phyloP scores from a whole-genome alignment of 768 basidiomycete genomes.

The Strobilomyces confusus region DNA sequence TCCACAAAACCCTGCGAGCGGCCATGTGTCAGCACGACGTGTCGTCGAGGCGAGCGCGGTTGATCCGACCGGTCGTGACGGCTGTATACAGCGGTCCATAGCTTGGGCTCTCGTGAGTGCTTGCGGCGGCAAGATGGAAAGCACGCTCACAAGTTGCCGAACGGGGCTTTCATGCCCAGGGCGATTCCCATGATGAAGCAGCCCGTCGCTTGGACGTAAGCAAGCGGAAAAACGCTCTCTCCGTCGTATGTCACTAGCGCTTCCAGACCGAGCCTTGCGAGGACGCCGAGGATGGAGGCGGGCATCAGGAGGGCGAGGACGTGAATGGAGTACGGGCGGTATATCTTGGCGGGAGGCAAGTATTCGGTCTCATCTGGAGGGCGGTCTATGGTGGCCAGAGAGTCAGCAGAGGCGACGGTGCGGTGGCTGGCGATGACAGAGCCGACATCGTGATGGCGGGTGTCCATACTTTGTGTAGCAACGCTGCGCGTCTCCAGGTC shows the following conservation, averaged over 20 bases:
- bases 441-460: conserved; percentile 29
- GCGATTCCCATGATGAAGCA: conserved; percentile 90
- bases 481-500: conserved; percentile 1
- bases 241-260: conserved; percentile 75
- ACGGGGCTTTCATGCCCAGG: conserved; percentile 63
- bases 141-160: conserved; percentile 67
- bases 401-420: conserved; percentile 31
- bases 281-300: conserved; percentile 78
- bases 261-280: conserved; percentile 74
- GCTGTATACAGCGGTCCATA: conserved; percentile 88
- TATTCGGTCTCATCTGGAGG: conserved; percentile 35
- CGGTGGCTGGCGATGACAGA: conserved; percentile 33
- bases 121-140: conserved; percentile 5
- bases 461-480: too few relatives aligned
- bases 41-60: background rate
- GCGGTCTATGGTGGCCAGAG: conserved; percentile 40
- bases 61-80: conserved; percentile 68
- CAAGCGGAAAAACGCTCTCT: conserved; percentile 71
- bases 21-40: background rate
- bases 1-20: conserved; percentile 77
- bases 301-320: conserved; percentile 73
- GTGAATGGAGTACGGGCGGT: conserved; percentile 55
- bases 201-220: conserved; percentile 83
- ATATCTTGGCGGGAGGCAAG: conserved; percentile 34
- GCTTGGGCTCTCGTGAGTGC: conserved; percentile 37